Percentiles rank a stretch among this genome's conserved stretches.
phyloP scores from a whole-genome alignment of 2,329 filamentous ascomycete genomes.

The Colletotrichum phormii region DNA sequence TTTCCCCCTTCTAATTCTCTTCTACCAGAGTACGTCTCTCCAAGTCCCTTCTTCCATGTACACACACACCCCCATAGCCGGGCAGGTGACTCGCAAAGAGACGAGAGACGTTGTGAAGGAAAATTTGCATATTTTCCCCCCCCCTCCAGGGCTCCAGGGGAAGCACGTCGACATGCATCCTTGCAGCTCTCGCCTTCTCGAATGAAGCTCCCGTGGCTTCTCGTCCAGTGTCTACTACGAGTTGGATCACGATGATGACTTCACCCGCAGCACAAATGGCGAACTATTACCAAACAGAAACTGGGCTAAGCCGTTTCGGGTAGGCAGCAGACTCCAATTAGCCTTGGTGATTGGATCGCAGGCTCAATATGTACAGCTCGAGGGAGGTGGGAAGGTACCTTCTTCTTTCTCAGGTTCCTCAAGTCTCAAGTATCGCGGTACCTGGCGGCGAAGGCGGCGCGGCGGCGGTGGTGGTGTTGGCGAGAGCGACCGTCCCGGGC shows the following conservation, averaged over 20 bases:
- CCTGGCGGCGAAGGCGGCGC: not conserved
- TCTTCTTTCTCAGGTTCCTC: not conserved
- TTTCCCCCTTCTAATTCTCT: not conserved
- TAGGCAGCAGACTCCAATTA: constrained; percentile 1
- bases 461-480: not conserved
- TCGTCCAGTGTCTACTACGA: constrained; percentile 3
- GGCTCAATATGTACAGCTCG: not conserved
- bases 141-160: constrained; percentile 11
- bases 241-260: constrained; percentile 39
- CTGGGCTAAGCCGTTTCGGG: constrained; percentile 26
- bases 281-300: constrained; percentile 36
- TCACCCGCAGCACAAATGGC: constrained; percentile 33
- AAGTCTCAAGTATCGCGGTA: not conserved
- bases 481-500: not conserved
- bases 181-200: constrained; percentile 24
- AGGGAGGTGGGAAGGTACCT: not conserved
- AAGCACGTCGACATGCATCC: constrained; percentile 32
- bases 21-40: not conserved
- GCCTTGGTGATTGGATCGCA: constrained; percentile 23
- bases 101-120: constrained; percentile 5
- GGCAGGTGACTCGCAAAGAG: constrained; percentile 31
- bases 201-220: constrained; percentile 15
- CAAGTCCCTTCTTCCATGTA: not conserved
- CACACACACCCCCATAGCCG: not conserved
- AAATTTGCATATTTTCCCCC: constrained; percentile 13